Evolutionary conservation across 1,139 yeast genomes (phyloP).

Genomic region (Kurtzmaniella quercitrusa): DNA sequence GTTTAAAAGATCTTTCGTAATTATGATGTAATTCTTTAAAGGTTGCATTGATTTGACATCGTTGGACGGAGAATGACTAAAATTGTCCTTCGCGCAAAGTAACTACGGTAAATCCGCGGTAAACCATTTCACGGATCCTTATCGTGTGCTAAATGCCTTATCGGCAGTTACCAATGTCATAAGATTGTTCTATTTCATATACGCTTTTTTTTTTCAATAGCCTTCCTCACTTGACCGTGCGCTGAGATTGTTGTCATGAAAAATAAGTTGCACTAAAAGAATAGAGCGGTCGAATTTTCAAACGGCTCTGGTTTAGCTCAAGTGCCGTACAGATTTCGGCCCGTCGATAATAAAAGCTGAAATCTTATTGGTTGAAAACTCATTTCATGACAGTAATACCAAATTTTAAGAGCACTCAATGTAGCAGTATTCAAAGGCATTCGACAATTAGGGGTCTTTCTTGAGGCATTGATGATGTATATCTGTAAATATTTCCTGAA

Average conservation of each 20-base stretch:
- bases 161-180: neutral
- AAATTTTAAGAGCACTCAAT: too few relatives aligned
- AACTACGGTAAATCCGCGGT: neutral
- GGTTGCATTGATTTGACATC: too few relatives aligned
- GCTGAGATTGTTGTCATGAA: neutral
- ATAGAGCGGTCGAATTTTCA: neutral
- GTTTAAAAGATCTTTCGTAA: too few relatives aligned
- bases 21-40: too few relatives aligned
- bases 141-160: neutral
- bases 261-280: neutral
- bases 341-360: neutral
- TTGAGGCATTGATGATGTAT: too few relatives aligned
- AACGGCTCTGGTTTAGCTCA: neutral
- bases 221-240: neutral
- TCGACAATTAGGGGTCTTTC: too few relatives aligned
- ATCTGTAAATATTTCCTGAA: too few relatives aligned
- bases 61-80: too few relatives aligned
- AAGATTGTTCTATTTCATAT: neutral
- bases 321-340: slow-evolving; percentile 1
- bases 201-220: neutral
- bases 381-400: too few relatives aligned
- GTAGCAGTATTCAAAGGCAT: too few relatives aligned
- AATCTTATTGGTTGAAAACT: neutral
- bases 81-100: too few relatives aligned
- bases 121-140: neutral